Percentiles rank a stretch among this genome's conserved stretches.
These are phyloP conservation scores for Wickerhamiella domercqiae DNA, from an alignment of 805 yeast species.

Conservation along the genomic window DNA sequence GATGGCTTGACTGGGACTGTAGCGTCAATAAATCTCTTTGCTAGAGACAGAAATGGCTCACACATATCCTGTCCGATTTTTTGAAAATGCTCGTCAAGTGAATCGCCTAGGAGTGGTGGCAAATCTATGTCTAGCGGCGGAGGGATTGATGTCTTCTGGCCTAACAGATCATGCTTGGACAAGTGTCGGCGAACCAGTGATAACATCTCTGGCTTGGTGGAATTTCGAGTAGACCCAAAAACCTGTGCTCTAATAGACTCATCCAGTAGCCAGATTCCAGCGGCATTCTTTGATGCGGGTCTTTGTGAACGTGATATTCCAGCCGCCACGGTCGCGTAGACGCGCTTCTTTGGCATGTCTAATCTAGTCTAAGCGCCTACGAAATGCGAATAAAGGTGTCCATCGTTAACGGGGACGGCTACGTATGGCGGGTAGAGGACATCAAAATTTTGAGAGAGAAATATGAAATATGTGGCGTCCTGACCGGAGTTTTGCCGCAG, in stretches of 20 bases:
- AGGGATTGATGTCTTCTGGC: conserved; percentile 14
- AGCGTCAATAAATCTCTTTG: conserved; percentile 29
- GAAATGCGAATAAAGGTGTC: too few relatives aligned
- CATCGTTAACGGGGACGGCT: conserved; percentile 30
- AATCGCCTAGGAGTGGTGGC: conserved; percentile 59
- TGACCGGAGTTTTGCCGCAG: conserved; percentile 68
- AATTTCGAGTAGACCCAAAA: conserved; percentile 4
- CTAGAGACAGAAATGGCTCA: conserved; percentile 43
- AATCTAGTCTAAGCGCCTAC: too few relatives aligned
- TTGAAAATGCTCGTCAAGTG: conserved; percentile 75
- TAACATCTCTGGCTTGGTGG: background rate
- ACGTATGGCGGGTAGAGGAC: conserved; percentile 44
- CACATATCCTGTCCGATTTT: conserved; percentile 41
- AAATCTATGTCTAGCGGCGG: conserved; percentile 22
- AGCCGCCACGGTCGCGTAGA: background rate
- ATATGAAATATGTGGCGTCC: conserved; percentile 56
- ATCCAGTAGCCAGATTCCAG: conserved; percentile 22
- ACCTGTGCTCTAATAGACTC: conserved; percentile 10
- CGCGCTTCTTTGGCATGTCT: too few relatives aligned
- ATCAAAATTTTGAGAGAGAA: conserved; percentile 38
- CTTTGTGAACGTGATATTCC: too few relatives aligned
- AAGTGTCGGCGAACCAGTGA: conserved; percentile 12
- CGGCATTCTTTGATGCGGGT: conserved; percentile 19
- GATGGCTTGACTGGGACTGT: conserved; percentile 1
- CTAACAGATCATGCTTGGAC: conserved; percentile 6